Base-by-base conservation (phyloP, 2,329 filamentous ascomycete genomes). In the Sarocladium brachiariae region DNA sequence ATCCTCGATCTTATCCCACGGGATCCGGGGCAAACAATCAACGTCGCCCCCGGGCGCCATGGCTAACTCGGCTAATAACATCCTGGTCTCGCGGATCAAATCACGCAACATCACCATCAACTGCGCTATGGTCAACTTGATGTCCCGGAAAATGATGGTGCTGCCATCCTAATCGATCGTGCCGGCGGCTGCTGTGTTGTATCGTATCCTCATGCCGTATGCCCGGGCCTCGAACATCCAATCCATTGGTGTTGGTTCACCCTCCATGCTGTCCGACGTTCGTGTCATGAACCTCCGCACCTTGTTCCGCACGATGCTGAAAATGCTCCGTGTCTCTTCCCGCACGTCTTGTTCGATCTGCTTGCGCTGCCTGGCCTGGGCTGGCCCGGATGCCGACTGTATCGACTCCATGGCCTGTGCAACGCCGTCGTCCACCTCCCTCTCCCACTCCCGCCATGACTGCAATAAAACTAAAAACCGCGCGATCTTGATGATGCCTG, bases 321-420 rank as follows among this genome's bases (percentile, higher is more conserved):
- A 48, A 30, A 48, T 48, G 19, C 45, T 48, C 25, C 11, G 16
- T 27, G 9, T 19, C 30, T 48, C 24, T 27, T 48, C 30, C 23
- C 30, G 18, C 27, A 48, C 9, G n/a, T 48, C n/a, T 30, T 48
- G 31, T 48, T 48, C 18, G 16, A 48, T 48, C 45, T 48, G 19
- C 45, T 48, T n/a, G 11, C 27, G 19, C 19, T 27, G 21, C 45
- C 25, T 30, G 19, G 21, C 18, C 23, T 48, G 11, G 27, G 31
- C 4, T 19, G 27, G 27, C 7, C 27, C 27, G 27, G 27, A 30
- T 30, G 13, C n/a, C 14, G 13, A 18, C 11, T n/a, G 45, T n/a
- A 31, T 14, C n/a, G n/a, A n/a, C 35, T 38, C 19, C 14, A 38
- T 38, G 13, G 14, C 30, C 9, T 18, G 9, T 11, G n/a, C 24